Percentiles rank a stretch among this genome's conserved stretches.
phyloP scores from a whole-genome alignment of 2,329 filamentous ascomycete genomes.

The Emericellopsis atlantica region DNA sequence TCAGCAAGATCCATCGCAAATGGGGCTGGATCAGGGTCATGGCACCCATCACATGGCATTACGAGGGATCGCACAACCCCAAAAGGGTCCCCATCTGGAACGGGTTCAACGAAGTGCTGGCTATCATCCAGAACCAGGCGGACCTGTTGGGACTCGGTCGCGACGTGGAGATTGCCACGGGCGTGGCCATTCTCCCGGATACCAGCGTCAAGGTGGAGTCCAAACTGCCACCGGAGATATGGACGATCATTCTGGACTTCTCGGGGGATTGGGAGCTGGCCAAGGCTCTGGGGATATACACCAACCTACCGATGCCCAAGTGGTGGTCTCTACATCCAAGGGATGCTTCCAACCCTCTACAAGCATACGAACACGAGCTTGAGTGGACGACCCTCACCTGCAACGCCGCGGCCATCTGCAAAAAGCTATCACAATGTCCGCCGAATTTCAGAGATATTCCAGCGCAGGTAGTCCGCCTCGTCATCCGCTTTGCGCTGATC shows the following conservation, averaged over 20 bases:
- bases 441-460: slow-evolving; percentile 61
- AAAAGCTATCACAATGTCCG: slow-evolving; percentile 58
- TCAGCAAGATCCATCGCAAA: slow-evolving; percentile 69
- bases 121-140: slow-evolving; percentile 65
- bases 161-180: slow-evolving; percentile 47
- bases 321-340: slow-evolving; percentile 55
- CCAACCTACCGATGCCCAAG: slow-evolving; percentile 57
- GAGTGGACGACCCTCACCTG: slow-evolving; percentile 76
- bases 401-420: slow-evolving; percentile 57
- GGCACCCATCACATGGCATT: slow-evolving; percentile 72
- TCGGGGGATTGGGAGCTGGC: slow-evolving; percentile 87
- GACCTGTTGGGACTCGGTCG: slow-evolving; percentile 63
- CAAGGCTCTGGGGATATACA: slow-evolving; percentile 67
- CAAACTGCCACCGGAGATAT: slow-evolving; percentile 70
- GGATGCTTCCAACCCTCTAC: slow-evolving; percentile 49
- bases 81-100: slow-evolving; percentile 49
- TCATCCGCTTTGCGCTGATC: slow-evolving; percentile 81
- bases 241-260: slow-evolving; percentile 77
- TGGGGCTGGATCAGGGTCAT: slow-evolving; percentile 83
- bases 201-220: slow-evolving; percentile 20
- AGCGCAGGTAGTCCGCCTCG: slow-evolving; percentile 70
- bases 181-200: slow-evolving; percentile 20
- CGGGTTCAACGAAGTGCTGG: slow-evolving; percentile 57
- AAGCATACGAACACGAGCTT: slow-evolving; percentile 63
- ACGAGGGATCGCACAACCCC: slow-evolving; percentile 37